phyloP scores from a whole-genome alignment of 495 filamentous ascomycete genomes.

The Penicillium coprophilum region DNA sequence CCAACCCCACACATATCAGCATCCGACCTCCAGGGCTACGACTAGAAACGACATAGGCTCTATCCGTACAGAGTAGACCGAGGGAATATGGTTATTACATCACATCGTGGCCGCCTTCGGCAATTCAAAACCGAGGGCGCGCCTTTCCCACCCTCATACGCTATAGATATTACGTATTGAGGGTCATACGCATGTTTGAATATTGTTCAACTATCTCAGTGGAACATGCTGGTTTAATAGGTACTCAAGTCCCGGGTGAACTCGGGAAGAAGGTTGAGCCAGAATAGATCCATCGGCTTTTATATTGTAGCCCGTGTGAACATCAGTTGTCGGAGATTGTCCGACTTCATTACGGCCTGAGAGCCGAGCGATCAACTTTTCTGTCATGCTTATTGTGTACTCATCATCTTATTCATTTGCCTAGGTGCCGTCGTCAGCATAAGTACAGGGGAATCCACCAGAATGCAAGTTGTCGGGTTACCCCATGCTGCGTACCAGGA shows the following conservation, averaged over 20 bases:
- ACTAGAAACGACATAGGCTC: background rate
- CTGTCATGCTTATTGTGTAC: background rate
- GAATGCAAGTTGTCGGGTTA: background rate
- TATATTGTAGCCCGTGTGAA: background rate
- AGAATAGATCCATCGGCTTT: background rate
- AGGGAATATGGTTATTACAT: background rate
- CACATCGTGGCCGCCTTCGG: background rate
- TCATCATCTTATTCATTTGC: background rate
- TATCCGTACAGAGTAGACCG: background rate
- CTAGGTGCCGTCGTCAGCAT: background rate
- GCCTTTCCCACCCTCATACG: background rate
- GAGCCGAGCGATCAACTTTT: background rate
- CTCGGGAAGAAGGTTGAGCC: background rate
- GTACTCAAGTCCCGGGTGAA: background rate
- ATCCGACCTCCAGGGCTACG: background rate
- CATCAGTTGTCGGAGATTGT: background rate
- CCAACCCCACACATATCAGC: background rate
- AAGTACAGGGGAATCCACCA: background rate
- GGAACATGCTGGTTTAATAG: background rate
- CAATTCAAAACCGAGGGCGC: background rate
- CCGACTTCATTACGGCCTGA: background rate
- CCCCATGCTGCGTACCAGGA: background rate
- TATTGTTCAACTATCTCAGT: background rate
- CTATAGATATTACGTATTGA: background rate
- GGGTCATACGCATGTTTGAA: background rate